Conservation (phyloP, 225 moss, liverwort and hornwort species). For the Polytrichum commune region DNA sequence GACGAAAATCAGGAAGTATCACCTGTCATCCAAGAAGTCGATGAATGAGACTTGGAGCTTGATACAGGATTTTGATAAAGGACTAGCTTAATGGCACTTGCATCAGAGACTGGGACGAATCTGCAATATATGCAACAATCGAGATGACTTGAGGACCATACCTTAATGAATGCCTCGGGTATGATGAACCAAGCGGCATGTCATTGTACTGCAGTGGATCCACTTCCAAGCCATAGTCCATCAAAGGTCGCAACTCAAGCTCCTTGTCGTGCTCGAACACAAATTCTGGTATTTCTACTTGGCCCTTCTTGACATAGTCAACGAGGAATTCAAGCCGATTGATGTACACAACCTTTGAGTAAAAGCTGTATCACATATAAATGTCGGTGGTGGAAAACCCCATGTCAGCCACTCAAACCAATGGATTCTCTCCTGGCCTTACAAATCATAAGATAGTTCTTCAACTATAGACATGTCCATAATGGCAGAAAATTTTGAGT, state of each 20-base stretch:
- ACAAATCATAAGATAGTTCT: background rate
- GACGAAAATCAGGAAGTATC: too few relatives aligned
- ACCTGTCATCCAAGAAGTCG: too few relatives aligned
- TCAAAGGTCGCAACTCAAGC: slow-evolving; percentile 49
- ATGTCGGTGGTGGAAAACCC: too few relatives aligned
- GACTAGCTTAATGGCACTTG: too few relatives aligned
- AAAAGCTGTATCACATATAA: slow-evolving; percentile 43
- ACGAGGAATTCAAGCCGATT: slow-evolving; percentile 82
- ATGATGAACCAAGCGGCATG: slow-evolving; percentile 20
- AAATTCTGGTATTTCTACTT: slow-evolving; percentile 83
- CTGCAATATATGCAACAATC: too few relatives aligned
- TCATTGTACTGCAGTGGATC: slow-evolving; percentile 38
- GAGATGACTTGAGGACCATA: slow-evolving; percentile 7
- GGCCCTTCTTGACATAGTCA: slow-evolving; percentile 57
- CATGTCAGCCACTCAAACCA: too few relatives aligned
- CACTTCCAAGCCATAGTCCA: slow-evolving; percentile 72
- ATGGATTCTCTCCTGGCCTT: too few relatives aligned
- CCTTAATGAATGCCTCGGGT: slow-evolving; percentile 19
- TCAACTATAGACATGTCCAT: background rate
- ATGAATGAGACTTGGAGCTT: too few relatives aligned
- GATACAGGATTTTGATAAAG: too few relatives aligned
- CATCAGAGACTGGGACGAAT: too few relatives aligned
- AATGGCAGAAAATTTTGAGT: background rate
- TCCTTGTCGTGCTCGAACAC: slow-evolving; percentile 68
- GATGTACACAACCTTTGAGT: slow-evolving; percentile 72